phyloP scores from a whole-genome alignment of 257 asterid species.

The Fraxinus excelsior region DNA sequence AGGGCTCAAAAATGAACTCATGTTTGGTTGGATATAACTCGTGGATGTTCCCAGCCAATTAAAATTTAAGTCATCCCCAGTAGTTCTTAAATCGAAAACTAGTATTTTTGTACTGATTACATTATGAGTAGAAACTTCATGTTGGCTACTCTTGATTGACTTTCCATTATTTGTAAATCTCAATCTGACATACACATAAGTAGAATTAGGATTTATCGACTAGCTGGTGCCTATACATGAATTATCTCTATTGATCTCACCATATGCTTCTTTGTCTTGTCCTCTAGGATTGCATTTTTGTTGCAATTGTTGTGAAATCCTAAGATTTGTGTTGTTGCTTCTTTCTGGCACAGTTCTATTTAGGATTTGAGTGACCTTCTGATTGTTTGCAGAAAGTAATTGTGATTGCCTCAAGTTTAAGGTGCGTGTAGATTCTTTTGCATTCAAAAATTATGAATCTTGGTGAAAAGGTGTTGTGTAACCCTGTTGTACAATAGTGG shows the following conservation, averaged over 20 bases:
- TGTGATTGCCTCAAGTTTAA: background rate
- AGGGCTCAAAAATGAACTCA: slow-evolving; percentile 9
- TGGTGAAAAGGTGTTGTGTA: slow-evolving; percentile 17
- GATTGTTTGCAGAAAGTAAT: background rate
- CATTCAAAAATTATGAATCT: background rate
- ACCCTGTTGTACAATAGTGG: background rate
- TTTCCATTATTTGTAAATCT: slow-evolving; percentile 50
- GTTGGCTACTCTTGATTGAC: slow-evolving; percentile 42
- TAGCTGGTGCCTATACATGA: background rate
- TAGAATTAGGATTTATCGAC: background rate
- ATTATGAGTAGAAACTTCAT: slow-evolving; percentile 11
- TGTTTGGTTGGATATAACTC: slow-evolving; percentile 1
- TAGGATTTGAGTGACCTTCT: background rate
- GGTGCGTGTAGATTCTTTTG: background rate
- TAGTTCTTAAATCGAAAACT: background rate
- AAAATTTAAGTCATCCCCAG: background rate
- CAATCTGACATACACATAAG: slow-evolving; percentile 45
- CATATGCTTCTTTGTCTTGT: slow-evolving; percentile 28
- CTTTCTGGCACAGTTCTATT: slow-evolving; percentile 18
- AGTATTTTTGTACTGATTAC: background rate
- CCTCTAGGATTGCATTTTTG: slow-evolving; percentile 10
- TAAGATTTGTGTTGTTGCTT: slow-evolving; percentile 18
- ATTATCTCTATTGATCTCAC: slow-evolving; percentile 26
- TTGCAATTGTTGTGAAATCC: slow-evolving; percentile 7
- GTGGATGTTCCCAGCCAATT: background rate